Evolutionary conservation across 352 stramenopile species (phyloP).

Genomic region (Globisporangium solare): DNA sequence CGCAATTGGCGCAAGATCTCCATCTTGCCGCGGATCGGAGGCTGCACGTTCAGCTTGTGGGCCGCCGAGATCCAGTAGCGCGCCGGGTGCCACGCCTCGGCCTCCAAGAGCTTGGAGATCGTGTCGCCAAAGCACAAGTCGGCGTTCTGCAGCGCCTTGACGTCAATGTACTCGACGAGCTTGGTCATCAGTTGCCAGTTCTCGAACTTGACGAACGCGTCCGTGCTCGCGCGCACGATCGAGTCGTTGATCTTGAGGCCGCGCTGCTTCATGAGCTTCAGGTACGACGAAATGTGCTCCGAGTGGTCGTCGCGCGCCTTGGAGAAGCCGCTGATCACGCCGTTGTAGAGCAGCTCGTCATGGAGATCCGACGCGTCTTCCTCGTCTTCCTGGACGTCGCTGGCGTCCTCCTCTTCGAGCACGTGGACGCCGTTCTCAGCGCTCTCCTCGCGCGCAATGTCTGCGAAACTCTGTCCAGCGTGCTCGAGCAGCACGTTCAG

Average conservation of each 20-base stretch:
- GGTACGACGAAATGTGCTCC: constrained; percentile 51
- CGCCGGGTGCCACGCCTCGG: constrained; percentile 38
- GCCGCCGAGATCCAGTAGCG: constrained; percentile 54
- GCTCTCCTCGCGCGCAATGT: constrained; percentile 19
- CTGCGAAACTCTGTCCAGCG: constrained; percentile 34
- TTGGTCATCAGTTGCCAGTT: constrained; percentile 51
- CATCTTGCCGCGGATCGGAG: constrained; percentile 65
- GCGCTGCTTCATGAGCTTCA: constrained; percentile 44
- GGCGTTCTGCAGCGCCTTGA: constrained; percentile 40
- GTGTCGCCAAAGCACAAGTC: constrained; percentile 68
- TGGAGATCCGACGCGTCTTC: constrained; percentile 29
- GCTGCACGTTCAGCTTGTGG: constrained; percentile 41
- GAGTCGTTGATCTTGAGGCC: constrained; percentile 67
- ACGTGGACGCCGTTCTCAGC: constrained; percentile 25
- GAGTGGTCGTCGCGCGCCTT: constrained; percentile 74
- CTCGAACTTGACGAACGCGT: constrained; percentile 62
- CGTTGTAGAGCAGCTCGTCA: constrained; percentile 66
- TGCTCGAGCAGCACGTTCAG: constrained; percentile 62
- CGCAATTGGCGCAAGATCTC: constrained; percentile 36
- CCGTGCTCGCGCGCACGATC: constrained; percentile 64
- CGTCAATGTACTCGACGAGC: constrained; percentile 46
- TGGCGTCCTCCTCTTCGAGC: constrained; percentile 17
- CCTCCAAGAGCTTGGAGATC: constrained; percentile 75
- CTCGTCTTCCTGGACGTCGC: constrained; percentile 14
- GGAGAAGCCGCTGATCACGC: constrained; percentile 74